Evolutionary conservation across 768 basidiomycete species (phyloP), one percentile per base, ranked within the genome.

Genomic region (Lactarius hatsudake): DNA sequence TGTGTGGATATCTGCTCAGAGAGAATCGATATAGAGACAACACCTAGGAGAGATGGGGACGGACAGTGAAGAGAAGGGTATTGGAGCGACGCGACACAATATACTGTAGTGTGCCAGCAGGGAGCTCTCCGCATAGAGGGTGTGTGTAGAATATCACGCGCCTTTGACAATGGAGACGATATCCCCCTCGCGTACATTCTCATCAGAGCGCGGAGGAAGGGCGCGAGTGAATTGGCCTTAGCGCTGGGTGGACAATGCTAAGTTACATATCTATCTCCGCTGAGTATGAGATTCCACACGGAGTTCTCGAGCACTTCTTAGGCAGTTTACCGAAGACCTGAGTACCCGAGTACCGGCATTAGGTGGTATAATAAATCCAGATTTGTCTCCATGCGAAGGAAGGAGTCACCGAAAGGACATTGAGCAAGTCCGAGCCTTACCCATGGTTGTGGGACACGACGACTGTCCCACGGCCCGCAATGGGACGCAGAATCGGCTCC

Each of bases 1-100:
- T 55, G 64, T 28, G 64, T 20, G 23, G 64, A 51, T n/a, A 65
- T 54, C 51, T 65, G 38, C 48, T 55, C 51, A 2, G 58, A 65
- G 38, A 32, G 48, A 60, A 38, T 26, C n/a, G 64, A 60, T 59
- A 65, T 65, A 12, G 34, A 12, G 15, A 18, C 1, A 54, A 48
- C 17, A 34, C 18, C 18, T 55, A 9, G 36, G 48, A 54, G 45
- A 13, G n/a, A 23, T 7, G n/a, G 23, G 18, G 43, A 51, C n/a
- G 2, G 3, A 13, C 1, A 13, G 7, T 13, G 36, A 36, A 23
- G n/a, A 36, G 5, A 28, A 36, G 48, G 34, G 48, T 32, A 23
- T 53, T 32, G 10, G 15, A 17, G 10, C 8, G 36, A 38, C 13
- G 59, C 8, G 34, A 34, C 32, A 34, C 32, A 32, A 18, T 36